Evolutionary conservation across 805 yeast species (phyloP).

Genomic region (Yarrowia sp.): DNA sequence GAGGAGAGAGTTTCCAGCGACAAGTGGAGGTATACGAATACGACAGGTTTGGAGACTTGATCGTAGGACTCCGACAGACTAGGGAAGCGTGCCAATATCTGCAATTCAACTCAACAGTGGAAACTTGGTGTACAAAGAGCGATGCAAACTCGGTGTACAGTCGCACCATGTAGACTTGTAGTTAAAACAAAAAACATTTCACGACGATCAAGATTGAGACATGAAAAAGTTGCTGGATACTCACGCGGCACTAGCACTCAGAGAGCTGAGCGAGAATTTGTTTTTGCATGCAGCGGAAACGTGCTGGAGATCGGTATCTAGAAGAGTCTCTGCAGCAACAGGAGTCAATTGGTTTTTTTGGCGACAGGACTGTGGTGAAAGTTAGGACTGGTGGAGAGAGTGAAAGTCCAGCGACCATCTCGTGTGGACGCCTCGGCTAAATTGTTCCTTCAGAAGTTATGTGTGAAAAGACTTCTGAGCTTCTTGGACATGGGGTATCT

Average conservation of each 20-base stretch:
- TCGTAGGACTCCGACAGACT: too few species aligned
- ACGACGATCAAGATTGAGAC: constrained; percentile 3
- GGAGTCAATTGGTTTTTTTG: neutral
- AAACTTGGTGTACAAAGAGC: too few species aligned
- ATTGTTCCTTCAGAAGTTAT: neutral
- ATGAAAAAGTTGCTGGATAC: neutral
- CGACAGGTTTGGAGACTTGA: neutral
- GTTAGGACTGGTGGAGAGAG: too few species aligned
- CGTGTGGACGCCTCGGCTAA: constrained; percentile 6
- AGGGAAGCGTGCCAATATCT: too few species aligned
- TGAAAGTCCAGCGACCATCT: neutral
- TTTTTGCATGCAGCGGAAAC: neutral
- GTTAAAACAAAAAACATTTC: neutral
- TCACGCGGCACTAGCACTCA: neutral
- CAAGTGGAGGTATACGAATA: neutral
- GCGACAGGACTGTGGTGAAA: too few species aligned
- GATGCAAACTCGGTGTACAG: too few species aligned
- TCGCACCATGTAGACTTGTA: neutral
- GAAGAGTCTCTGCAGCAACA: neutral
- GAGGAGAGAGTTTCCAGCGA: neutral
- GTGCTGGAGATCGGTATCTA: neutral
- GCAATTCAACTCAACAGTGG: too few species aligned
- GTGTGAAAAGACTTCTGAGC: constrained; percentile 19
- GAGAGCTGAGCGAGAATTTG: neutral
- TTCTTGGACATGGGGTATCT: neutral